These are phyloP conservation scores for Parasarocladium wereldwijsianum DNA, from an alignment of 2,329 filamentous ascomycete species.

Conservation along the genomic window DNA sequence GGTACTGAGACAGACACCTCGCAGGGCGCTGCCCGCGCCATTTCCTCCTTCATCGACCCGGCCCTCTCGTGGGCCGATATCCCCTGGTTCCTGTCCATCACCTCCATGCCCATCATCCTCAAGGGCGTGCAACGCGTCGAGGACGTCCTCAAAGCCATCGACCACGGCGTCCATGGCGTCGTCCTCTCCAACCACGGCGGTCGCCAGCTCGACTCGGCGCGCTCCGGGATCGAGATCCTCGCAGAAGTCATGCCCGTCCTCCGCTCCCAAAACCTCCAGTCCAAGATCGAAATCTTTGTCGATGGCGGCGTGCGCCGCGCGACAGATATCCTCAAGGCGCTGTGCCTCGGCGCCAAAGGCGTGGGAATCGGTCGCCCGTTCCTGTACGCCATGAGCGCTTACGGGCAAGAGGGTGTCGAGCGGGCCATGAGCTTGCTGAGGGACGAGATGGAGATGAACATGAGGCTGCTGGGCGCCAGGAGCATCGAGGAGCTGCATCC, in stretches of 20 bases:
- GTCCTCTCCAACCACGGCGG: constrained; percentile 95
- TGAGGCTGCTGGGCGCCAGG: constrained; percentile 77
- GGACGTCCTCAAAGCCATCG: constrained; percentile 78
- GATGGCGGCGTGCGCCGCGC: constrained; percentile 83
- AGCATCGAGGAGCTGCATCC: constrained; percentile 66
- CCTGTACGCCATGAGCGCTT: constrained; percentile 89
- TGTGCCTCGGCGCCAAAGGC: constrained; percentile 81
- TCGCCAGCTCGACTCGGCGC: constrained; percentile 81
- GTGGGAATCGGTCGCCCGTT: constrained; percentile 93
- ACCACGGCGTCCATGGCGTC: constrained; percentile 71
- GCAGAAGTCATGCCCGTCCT: constrained; percentile 87
- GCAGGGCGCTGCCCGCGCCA: constrained; percentile 87
- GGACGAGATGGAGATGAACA: constrained; percentile 98
- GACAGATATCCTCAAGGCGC: constrained; percentile 88
- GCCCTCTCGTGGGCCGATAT: constrained; percentile 88
- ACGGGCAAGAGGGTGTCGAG: constrained; percentile 76
- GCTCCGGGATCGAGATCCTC: constrained; percentile 77
- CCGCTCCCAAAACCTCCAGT: constrained; percentile 55
- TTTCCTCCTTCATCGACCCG: constrained; percentile 94
- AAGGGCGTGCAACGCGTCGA: constrained; percentile 96
- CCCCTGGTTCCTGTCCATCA: constrained; percentile 82
- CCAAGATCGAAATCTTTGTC: constrained; percentile 73
- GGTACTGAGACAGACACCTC: constrained; percentile 66
- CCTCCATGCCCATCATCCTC: constrained; percentile 85
- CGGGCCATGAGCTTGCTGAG: constrained; percentile 83